phyloP scores from a whole-genome alignment of 345 rosid genomes.

The Angophora floribunda region DNA sequence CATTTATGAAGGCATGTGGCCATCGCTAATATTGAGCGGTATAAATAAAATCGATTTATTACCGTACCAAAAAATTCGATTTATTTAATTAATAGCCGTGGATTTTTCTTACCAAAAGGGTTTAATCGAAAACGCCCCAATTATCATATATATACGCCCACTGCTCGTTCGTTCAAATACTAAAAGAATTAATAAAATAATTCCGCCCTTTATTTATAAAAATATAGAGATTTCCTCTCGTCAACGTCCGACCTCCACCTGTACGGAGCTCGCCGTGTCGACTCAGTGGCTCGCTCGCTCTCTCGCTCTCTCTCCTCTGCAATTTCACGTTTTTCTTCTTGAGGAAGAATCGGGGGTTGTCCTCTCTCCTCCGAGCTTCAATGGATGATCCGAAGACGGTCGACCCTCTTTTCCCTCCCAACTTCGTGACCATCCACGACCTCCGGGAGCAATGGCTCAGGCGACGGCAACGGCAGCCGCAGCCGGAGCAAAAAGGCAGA shows the following conservation, averaged over 20 bases:
- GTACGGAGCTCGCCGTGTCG: background rate
- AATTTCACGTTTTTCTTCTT: background rate
- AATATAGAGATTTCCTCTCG: background rate
- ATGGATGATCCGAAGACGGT: constrained; percentile 4
- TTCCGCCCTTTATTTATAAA: background rate
- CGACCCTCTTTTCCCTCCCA: constrained; percentile 1
- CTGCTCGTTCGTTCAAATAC: too few species aligned
- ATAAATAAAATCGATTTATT: background rate
- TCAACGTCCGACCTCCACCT: background rate
- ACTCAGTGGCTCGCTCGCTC: background rate
- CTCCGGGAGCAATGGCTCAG: constrained; percentile 7
- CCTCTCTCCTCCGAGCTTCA: background rate
- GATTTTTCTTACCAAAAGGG: background rate
- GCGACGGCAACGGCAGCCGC: background rate
- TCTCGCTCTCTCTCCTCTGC: background rate
- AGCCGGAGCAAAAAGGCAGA: background rate
- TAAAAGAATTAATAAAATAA: background rate
- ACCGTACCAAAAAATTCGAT: background rate
- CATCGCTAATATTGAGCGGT: background rate
- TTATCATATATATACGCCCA: too few species aligned
- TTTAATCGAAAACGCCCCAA: background rate
- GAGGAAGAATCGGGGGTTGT: background rate
- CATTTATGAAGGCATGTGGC: background rate
- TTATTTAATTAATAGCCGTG: background rate
- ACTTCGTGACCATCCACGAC: constrained; percentile 11